phyloP scores from a whole-genome alignment of 2,329 filamentous ascomycete species.

The Diplodia intermedia region DNA sequence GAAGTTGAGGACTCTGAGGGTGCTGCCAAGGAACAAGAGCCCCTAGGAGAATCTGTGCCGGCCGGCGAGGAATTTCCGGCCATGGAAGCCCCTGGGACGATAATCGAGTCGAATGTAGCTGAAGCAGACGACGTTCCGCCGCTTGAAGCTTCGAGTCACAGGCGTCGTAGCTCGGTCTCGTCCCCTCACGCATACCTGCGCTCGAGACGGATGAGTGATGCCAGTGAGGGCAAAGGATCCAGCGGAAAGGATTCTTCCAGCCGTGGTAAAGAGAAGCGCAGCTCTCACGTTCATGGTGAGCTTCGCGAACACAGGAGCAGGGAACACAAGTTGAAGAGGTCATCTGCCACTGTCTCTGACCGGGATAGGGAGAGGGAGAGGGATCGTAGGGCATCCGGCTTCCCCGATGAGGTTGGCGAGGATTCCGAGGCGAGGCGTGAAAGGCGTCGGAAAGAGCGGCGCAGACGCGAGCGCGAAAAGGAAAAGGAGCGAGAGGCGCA shows the following conservation, averaged over 20 bases:
- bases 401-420: background rate
- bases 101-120: slow-evolving; percentile 2
- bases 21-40: background rate
- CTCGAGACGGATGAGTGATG: background rate
- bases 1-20: background rate
- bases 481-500: slow-evolving; percentile 40
- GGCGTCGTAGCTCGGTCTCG: background rate
- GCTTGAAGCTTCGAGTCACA: background rate
- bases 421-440: slow-evolving; percentile 10
- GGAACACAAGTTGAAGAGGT: slow-evolving; percentile 1
- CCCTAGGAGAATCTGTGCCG: background rate
- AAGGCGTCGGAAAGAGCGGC: background rate
- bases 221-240: background rate
- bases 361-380: slow-evolving; percentile 1
- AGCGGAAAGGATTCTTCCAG: slow-evolving; percentile 18
- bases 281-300: background rate
- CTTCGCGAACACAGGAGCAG: background rate
- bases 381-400: background rate
- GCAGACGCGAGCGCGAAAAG: background rate
- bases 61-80: background rate
- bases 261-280: slow-evolving; percentile 2
- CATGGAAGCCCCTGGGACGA: slow-evolving; percentile 5
- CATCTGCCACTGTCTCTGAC: slow-evolving; percentile 5
- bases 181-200: background rate
- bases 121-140: background rate